Evolutionary conservation across 2,329 filamentous ascomycete species (phyloP).

Genomic region (Diaporthe citrichinensis): DNA sequence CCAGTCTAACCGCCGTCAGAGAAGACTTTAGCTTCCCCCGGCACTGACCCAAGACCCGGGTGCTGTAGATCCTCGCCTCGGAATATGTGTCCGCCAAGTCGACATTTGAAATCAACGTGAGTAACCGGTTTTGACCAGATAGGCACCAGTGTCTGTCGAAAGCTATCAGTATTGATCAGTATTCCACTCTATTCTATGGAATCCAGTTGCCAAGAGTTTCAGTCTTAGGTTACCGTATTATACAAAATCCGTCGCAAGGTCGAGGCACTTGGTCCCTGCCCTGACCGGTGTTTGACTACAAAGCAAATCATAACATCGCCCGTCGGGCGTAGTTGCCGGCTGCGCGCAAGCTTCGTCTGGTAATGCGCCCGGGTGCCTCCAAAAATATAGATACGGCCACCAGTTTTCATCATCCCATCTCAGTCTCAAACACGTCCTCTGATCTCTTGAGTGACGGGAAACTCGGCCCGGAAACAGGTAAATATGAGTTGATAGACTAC

Average conservation of each 20-base stretch:
- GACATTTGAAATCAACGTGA: neutral
- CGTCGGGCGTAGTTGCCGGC: neutral
- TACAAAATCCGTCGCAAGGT: neutral
- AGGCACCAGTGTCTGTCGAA: neutral
- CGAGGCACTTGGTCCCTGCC: neutral
- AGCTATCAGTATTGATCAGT: neutral
- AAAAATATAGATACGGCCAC: neutral
- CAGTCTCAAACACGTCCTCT: constrained; percentile 2
- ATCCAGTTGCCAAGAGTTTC: neutral
- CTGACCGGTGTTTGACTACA: neutral
- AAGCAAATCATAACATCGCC: neutral
- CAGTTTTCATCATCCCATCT: neutral
- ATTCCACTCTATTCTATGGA: neutral
- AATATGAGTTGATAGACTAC: constrained; percentile 14
- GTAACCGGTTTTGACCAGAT: neutral
- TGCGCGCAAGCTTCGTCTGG: neutral
- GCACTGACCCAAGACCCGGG: neutral
- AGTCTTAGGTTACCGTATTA: neutral
- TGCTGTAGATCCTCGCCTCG: neutral
- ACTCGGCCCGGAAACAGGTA: neutral
- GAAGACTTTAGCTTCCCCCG: neutral
- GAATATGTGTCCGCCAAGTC: neutral
- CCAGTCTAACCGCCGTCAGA: neutral
- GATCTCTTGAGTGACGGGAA: neutral
- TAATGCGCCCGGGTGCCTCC: neutral